These are phyloP conservation scores for Phylloporus arenicola DNA, from an alignment of 768 basidiomycete species.

Conservation along the genomic window DNA sequence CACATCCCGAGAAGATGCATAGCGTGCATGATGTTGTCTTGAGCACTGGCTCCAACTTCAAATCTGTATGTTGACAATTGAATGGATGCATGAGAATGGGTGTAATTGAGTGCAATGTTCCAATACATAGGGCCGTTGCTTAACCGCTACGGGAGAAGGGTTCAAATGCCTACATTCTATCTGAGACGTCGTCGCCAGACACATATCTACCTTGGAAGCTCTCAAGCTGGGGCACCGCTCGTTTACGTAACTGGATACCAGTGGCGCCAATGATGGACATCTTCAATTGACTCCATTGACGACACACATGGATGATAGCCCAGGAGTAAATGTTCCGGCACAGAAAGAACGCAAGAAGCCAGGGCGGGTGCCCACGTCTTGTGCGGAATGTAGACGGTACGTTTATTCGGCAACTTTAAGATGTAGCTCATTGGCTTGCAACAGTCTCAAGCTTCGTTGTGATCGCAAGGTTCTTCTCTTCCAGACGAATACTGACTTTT, in stretches of 20 bases:
- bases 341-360: slow-evolving; percentile 41
- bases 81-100: too few relatives aligned
- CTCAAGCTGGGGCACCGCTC: neutral
- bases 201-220: too few relatives aligned
- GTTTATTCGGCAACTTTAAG: slow-evolving; percentile 1
- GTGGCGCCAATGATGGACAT: neutral
- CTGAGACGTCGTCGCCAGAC: too few relatives aligned
- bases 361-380: slow-evolving; percentile 42
- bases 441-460: slow-evolving; percentile 58
- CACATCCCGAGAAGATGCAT: too few relatives aligned
- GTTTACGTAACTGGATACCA: neutral
- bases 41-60: too few relatives aligned
- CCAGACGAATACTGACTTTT: neutral
- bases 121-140: too few relatives aligned
- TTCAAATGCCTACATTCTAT: too few relatives aligned
- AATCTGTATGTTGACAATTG: too few relatives aligned
- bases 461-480: slow-evolving; percentile 48
- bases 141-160: too few relatives aligned
- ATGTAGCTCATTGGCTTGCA: neutral
- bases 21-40: too few relatives aligned
- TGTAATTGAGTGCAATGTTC: too few relatives aligned
- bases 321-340: slow-evolving; percentile 8
- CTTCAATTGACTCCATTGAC: neutral
- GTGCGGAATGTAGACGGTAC: slow-evolving; percentile 37
- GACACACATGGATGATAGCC: slow-evolving; percentile 1